Conservation (phyloP, 768 basidiomycete species). For the Coprinopsis strossmayeri region DNA sequence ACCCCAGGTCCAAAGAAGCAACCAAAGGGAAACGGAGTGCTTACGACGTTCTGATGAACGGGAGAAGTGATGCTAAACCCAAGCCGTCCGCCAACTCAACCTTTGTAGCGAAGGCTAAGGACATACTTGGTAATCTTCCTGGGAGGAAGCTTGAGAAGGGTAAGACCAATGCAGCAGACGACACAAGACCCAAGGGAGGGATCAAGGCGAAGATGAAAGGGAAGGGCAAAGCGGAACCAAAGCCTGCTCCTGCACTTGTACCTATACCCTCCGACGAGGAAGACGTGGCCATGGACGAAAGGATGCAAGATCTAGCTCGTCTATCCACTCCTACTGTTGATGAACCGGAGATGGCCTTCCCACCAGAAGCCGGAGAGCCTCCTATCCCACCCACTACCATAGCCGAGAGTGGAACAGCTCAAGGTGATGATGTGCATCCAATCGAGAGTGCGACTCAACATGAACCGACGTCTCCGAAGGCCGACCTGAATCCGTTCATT, state of each 20-base stretch:
- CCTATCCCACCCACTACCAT: no score
- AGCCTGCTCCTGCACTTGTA: constrained; percentile 21
- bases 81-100: no score
- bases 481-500: no score
- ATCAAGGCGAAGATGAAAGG: constrained; percentile 20
- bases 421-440: no score
- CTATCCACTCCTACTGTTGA: background rate
- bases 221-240: constrained; percentile 32
- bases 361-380: background rate
- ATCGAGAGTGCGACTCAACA: background rate
- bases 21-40: constrained; percentile 15
- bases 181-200: background rate
- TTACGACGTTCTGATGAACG: constrained; percentile 8
- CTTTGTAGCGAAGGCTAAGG: no score
- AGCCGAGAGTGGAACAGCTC: no score
- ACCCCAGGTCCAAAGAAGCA: background rate
- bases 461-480: no score
- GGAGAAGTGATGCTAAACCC: background rate
- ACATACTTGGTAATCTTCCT: no score
- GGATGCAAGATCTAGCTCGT: background rate
- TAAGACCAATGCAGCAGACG: constrained; percentile 11
- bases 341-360: background rate
- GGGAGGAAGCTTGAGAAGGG: constrained; percentile 14
- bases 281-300: constrained; percentile 13
- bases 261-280: constrained; percentile 23